Percentiles rank a stretch among this genome's conserved stretches.
Evolutionary conservation across 1,139 yeast species (phyloP).

Genomic region (Magnusiomyces fungicola): DNA sequence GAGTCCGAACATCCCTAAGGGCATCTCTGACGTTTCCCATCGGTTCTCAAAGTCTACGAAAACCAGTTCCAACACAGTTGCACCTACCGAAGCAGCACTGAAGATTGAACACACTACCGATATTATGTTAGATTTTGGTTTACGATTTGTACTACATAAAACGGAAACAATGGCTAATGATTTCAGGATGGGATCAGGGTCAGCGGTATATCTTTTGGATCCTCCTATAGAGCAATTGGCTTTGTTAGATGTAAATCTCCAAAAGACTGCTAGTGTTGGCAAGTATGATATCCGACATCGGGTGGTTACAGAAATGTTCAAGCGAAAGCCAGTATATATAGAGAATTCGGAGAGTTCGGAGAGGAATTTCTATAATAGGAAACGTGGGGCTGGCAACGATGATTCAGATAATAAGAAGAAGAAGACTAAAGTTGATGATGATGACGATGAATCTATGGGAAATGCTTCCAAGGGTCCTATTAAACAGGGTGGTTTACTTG

Average conservation of each 20-base stretch:
- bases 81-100: not conserved
- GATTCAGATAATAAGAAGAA: not conserved
- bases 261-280: constrained; percentile 25
- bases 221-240: constrained; percentile 32
- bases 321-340: no score
- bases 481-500: not conserved
- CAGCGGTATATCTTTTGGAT: constrained; percentile 22
- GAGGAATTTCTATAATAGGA: not conserved
- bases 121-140: constrained; percentile 9
- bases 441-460: not conserved
- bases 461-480: not conserved
- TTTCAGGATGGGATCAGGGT: constrained; percentile 17
- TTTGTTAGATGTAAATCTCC: constrained; percentile 22
- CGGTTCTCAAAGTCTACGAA: constrained; percentile 3
- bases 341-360: no score
- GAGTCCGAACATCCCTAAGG: constrained; percentile 1
- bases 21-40: not conserved
- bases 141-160: constrained; percentile 6
- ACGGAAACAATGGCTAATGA: constrained; percentile 1
- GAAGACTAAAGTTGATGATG: not conserved
- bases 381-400: not conserved
- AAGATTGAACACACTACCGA: constrained; percentile 3
- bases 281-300: constrained; percentile 26
- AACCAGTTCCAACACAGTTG: not conserved
- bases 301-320: constrained; percentile 20